Evolutionary conservation across 768 basidiomycete species (phyloP), one percentile per base, ranked within the genome.

Genomic region (Clitopilus hobsonii): DNA sequence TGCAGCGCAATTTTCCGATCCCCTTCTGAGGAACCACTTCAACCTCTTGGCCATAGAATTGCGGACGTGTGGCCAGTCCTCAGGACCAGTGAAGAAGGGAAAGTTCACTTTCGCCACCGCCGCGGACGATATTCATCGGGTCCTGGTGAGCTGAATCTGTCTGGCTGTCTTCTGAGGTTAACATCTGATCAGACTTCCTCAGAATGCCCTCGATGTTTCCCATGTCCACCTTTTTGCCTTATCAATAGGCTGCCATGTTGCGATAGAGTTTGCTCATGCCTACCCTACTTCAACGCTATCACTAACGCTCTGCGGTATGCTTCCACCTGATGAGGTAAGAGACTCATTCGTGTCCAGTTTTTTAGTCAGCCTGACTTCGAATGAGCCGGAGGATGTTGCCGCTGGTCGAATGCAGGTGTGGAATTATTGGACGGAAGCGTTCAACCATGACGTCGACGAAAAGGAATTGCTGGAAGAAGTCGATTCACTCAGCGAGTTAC

Each of bases 1-100:
- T 13, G 36, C 54, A 67, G 65, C 53, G 6, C 67, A 68, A 48
- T 68, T 65, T 51, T 57, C 52, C n/a, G 67, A 70, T 52, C 60
- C 65, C 6, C 57, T 38, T 20, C 61, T 69, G 5, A 53, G 67
- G 26, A 29, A 56, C 24, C 58, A 50, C 10, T 69, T 68, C 58
- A 70, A 69, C 57, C 63, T 70, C 8, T 60, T 70, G 10, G 62
- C 63, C 1, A 53, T 70, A 13, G 67, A 69, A 51, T 57, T 67
- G 57, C 58, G 63, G 27, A 62, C 56, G 14, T 65, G 63, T 53
- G 69, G 69, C 23, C 49, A 53, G 6, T 63, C 67, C 13, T 53
- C 48, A 38, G 69, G 67, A 5, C 41, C 28, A 3, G 61, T 67
- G 7, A 38, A 10, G 20, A 61, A 61, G 27, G 38, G 60, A 3